These are phyloP conservation scores for Phellinidium pouzarii DNA, from an alignment of 1,284 basidiomycete genomes.

Conservation along the genomic window DNA sequence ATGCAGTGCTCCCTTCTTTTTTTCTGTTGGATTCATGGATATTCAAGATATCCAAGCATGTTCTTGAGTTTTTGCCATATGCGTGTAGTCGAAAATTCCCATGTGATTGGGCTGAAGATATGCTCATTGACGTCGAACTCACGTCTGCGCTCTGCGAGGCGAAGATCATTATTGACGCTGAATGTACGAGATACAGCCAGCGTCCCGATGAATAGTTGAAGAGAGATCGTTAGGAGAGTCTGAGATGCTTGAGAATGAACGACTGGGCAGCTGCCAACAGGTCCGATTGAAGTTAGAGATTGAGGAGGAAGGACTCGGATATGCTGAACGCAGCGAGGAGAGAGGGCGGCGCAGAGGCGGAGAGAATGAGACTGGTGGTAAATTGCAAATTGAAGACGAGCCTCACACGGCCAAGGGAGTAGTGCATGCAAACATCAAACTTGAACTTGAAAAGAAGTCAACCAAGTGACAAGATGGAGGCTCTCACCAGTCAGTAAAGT, in stretches of 20 bases:
- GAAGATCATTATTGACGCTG: conserved; percentile 39
- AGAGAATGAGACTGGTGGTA: background rate
- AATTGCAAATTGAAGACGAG: conserved; percentile 24
- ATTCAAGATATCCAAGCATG: too few species aligned
- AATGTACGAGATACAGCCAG: conserved; percentile 33
- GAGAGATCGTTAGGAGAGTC: conserved; percentile 31
- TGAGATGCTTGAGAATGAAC: conserved; percentile 30
- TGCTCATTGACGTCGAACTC: conserved; percentile 32
- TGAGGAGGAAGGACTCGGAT: conserved; percentile 24
- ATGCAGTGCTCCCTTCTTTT: too few species aligned
- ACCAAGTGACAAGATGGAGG: too few species aligned
- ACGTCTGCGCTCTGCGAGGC: conserved; percentile 36
- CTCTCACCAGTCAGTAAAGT: too few species aligned
- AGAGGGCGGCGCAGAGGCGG: conserved; percentile 20
- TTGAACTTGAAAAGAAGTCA: too few species aligned
- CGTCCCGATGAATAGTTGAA: conserved; percentile 37
- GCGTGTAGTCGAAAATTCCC: too few species aligned
- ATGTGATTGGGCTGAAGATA: too few species aligned
- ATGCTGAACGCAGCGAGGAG: conserved; percentile 24
- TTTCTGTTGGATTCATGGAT: too few species aligned
- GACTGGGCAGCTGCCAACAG: conserved; percentile 28
- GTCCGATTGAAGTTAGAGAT: conserved; percentile 26
- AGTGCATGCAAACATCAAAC: background rate
- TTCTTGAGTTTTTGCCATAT: too few species aligned
- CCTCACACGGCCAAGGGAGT: conserved; percentile 22